phyloP scores from a whole-genome alignment of 805 yeast species.

The Barnettozyma californica region DNA sequence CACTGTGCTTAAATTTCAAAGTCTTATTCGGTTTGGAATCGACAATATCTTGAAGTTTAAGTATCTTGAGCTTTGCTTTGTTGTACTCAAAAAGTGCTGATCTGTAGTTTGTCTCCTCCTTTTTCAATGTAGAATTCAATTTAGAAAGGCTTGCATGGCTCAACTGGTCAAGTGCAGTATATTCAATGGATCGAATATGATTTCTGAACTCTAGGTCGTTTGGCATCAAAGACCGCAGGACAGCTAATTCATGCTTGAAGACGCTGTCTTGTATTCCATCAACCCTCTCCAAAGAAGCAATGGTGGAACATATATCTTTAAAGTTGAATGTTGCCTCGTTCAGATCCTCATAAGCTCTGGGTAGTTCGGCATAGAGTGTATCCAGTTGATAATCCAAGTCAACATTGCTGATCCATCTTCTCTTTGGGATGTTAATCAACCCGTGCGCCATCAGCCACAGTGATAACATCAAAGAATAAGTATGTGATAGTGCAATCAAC shows the following conservation, averaged over 20 bases:
- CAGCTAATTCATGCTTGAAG: constrained; percentile 12
- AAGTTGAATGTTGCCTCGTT: constrained; percentile 60
- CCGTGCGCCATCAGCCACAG: constrained; percentile 88
- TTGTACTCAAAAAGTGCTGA: constrained; percentile 58
- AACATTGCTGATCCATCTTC: constrained; percentile 31
- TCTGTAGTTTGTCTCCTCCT: constrained; percentile 43
- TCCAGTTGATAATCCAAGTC: constrained; percentile 31
- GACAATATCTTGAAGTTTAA: constrained; percentile 54
- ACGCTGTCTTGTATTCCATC: constrained; percentile 19
- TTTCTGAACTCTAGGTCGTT: constrained; percentile 17
- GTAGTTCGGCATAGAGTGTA: constrained; percentile 47
- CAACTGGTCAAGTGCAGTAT: constrained; percentile 19
- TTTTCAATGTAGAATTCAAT: constrained; percentile 47
- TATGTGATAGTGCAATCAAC: constrained; percentile 71
- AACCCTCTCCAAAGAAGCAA: constrained; percentile 39
- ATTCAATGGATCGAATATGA: constrained; percentile 23
- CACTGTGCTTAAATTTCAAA: constrained; percentile 27
- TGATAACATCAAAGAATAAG: constrained; percentile 68
- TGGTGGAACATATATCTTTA: constrained; percentile 57
- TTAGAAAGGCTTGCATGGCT: constrained; percentile 41
- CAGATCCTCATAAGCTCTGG: constrained; percentile 50
- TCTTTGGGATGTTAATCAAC: constrained; percentile 58
- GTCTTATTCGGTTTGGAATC: constrained; percentile 33
- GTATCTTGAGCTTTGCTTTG: constrained; percentile 40
- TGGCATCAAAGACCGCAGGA: constrained; percentile 13